Base-by-base conservation (phyloP, 495 filamentous ascomycete genomes). In the Neurospora terricola region DNA sequence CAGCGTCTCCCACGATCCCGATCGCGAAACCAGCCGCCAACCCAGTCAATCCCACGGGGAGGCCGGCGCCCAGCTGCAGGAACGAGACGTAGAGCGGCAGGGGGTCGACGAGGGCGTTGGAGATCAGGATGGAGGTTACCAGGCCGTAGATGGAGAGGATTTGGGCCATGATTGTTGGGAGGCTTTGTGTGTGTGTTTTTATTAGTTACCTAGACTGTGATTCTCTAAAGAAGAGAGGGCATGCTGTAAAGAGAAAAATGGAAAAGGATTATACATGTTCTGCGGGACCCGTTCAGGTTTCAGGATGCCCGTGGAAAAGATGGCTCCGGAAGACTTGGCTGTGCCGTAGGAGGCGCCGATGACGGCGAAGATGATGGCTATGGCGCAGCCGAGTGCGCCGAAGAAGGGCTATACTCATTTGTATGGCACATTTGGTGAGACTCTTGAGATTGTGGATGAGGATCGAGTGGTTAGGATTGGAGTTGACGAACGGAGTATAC, bases 21-120 rank as follows among this genome's bases (percentile, higher is more conserved):
- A 99, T 98, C 80, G 96, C 96, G 81, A 99, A 99, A 80, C 93
- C 96, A 84, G 96, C 96, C 84, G 96, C 95, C 81, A 98, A 85
- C 92, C 96, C 96, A 80, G 95, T 91, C 72, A 99, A 87, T 86
- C 96, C 96, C 83, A 99, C 96, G 78, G 93, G 88, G 42, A 99
- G 90, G 88, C 96, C 96, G 77, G 84, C 85, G 70, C 80, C 83
- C 5, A 87, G 78, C 71, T 85, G 81, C 16, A 87, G 71, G 73
- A 87, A 84, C 72, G 78, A 82, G 12, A 82, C 83, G 74, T 85
- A 79, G 14, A 87, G 77, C 14, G 86, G 78, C 69, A 84, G 81
- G 71, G 83, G 84, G 74, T 87, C 85, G 59, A 73, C 69, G 0
- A 87, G 80, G 66, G 78, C 72, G 70, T 79, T 77, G 54, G 82